Evolutionary conservation across 2,329 filamentous ascomycete species (phyloP).

Genomic region (Fusarium stilboides): DNA sequence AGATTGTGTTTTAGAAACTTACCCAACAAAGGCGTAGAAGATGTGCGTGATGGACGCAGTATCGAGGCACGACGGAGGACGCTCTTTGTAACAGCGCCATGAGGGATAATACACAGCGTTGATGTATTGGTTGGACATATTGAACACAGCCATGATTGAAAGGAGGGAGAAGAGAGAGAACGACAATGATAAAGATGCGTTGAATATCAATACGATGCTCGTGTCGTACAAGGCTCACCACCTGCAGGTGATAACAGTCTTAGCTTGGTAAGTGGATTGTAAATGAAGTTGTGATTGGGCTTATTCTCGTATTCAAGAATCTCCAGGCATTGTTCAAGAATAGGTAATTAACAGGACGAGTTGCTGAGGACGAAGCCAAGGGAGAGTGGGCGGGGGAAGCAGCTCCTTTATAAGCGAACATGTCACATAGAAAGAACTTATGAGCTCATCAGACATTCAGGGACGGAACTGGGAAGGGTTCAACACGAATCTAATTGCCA

Average conservation of each 20-base stretch:
- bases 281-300: constrained; percentile 15
- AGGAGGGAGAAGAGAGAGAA: background rate
- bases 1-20: constrained; percentile 11
- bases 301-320: background rate
- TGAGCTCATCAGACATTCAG: background rate
- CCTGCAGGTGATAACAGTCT: constrained; percentile 11
- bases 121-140: constrained; percentile 43
- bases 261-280: constrained; percentile 15
- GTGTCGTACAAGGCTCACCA: constrained; percentile 18
- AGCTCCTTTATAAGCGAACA: background rate
- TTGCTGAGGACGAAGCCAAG: background rate
- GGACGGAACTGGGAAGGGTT: background rate
- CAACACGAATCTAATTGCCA: constrained; percentile 19
- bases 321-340: background rate
- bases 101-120: constrained; percentile 74
- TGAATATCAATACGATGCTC: constrained; percentile 22
- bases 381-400: background rate
- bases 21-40: constrained; percentile 75
- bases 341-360: background rate
- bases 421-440: background rate
- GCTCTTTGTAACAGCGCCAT: constrained; percentile 73
- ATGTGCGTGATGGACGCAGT: constrained; percentile 72
- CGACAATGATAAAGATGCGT: background rate
- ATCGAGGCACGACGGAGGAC: constrained; percentile 71
- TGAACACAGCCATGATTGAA: background rate